Percentiles rank a stretch among this genome's conserved stretches.
Evolutionary conservation across 2,329 filamentous ascomycete species (phyloP).

Genomic region (Acrodontium crateriforme): DNA sequence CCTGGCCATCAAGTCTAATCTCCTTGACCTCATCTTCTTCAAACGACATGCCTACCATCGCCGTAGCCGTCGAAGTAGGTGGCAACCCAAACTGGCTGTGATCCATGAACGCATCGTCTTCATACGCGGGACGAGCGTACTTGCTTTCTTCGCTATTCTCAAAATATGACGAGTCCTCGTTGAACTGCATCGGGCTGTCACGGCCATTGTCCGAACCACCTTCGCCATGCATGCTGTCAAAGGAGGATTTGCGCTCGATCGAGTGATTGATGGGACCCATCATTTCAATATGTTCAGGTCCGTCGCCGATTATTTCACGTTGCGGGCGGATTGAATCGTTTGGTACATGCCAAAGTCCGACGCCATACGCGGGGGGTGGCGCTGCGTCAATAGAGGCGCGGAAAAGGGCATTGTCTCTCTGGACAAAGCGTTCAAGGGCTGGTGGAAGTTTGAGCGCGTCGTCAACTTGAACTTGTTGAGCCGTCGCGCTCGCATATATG

Average conservation of each 20-base stretch:
- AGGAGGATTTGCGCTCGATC: constrained; percentile 1
- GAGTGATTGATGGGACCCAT: neutral
- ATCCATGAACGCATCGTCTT: neutral
- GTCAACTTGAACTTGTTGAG: constrained; percentile 9
- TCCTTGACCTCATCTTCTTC: neutral
- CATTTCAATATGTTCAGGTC: no score
- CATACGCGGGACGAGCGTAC: neutral
- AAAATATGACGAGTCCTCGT: no score
- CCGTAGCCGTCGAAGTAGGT: neutral
- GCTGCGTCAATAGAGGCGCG: constrained; percentile 1
- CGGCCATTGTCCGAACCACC: no score
- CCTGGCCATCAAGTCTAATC: neutral
- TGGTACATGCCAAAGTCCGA: neutral
- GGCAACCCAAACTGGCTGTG: neutral
- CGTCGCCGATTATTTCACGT: no score
- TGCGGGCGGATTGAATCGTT: neutral
- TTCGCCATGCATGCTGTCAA: constrained; percentile 3
- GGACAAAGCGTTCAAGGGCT: constrained; percentile 14
- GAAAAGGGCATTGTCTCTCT: constrained; percentile 14
- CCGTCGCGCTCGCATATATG: constrained; percentile 43
- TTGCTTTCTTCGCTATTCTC: no score
- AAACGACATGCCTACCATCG: neutral
- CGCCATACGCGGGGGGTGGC: constrained; percentile 3
- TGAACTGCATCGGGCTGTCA: no score
- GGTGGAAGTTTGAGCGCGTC: constrained; percentile 6